Evolutionary conservation across 1,284 basidiomycete species (phyloP).

Genomic region (Leccinum griseonigrum): DNA sequence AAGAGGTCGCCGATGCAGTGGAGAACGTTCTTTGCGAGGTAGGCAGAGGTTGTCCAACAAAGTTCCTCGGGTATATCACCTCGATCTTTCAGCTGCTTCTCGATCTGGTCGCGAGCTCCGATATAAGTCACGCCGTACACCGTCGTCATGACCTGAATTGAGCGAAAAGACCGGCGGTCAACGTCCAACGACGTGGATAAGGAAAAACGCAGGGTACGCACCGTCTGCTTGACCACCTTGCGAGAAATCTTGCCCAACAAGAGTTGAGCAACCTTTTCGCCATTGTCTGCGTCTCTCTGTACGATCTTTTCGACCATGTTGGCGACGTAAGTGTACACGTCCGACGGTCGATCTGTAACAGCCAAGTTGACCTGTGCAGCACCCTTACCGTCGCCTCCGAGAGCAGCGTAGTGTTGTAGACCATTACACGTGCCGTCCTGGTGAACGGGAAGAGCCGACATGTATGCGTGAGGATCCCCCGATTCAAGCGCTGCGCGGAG

Average conservation of each 20-base stretch:
- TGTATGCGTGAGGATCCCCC: conserved; percentile 68
- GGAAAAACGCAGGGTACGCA: conserved; percentile 33
- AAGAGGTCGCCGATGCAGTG: conserved; percentile 91
- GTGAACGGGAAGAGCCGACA: conserved; percentile 86
- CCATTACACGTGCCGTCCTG: conserved; percentile 99
- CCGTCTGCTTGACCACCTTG: conserved; percentile 98
- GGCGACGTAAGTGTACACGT: conserved; percentile 97
- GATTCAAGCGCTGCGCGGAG: conserved; percentile 77
- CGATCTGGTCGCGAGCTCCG: conserved; percentile 94
- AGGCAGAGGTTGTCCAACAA: conserved; percentile 75
- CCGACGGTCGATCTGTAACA: conserved; percentile 84
- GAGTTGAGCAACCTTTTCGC: conserved; percentile 57
- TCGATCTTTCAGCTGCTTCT: conserved; percentile 81
- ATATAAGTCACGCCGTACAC: conserved; percentile 98
- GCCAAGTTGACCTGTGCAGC: conserved; percentile 93
- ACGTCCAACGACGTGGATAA: conserved; percentile 1
- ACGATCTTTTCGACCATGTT: conserved; percentile 69
- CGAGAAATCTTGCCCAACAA: conserved; percentile 82
- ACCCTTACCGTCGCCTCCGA: conserved; percentile 90
- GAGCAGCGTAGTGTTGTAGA: conserved; percentile 96
- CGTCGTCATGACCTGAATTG: conserved; percentile 89
- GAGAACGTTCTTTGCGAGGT: conserved; percentile 82
- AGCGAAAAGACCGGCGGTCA: not conserved
- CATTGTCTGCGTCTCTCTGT: conserved; percentile 31
- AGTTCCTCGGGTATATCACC: conserved; percentile 74